Percentiles rank a stretch among this genome's conserved stretches.
These are phyloP conservation scores for Cinchona pubescens DNA, from an alignment of 257 asterid species.

Conservation along the genomic window DNA sequence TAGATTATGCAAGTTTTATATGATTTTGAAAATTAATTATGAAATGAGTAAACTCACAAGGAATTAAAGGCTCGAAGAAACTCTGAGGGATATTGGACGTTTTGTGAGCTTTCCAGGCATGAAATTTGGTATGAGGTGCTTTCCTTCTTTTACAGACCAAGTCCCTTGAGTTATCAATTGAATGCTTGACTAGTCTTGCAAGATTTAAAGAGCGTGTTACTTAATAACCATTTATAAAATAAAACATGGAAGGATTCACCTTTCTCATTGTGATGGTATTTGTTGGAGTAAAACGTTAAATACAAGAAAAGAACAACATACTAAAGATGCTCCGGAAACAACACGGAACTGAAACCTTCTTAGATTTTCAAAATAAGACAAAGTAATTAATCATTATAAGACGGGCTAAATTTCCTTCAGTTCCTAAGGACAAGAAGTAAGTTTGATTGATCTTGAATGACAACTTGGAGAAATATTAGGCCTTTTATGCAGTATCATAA, in stretches of 20 bases:
- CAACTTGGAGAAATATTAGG: neutral
- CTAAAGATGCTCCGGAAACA: neutral
- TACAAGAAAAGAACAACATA: neutral
- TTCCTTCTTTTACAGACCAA: slow-evolving; percentile 46
- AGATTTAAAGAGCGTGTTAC: slow-evolving; percentile 6
- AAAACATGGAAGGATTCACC: neutral
- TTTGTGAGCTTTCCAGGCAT: slow-evolving; percentile 52
- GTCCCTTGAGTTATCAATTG: slow-evolving; percentile 48
- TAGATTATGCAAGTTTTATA: neutral
- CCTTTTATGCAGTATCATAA: neutral
- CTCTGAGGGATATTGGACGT: slow-evolving; percentile 39
- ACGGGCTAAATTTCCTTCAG: neutral
- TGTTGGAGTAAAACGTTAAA: neutral
- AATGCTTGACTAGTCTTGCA: slow-evolving; percentile 46
- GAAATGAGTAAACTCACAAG: slow-evolving; percentile 43
- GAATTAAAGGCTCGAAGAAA: slow-evolving; percentile 57
- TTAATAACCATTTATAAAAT: neutral
- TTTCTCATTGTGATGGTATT: neutral
- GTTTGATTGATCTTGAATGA: neutral
- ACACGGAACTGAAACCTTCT: neutral
- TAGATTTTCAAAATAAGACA: no score
- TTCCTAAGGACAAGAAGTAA: neutral
- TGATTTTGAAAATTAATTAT: neutral
- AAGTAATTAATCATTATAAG: neutral
- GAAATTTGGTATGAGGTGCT: slow-evolving; percentile 40